Evolutionary conservation across 768 basidiomycete species (phyloP).

Genomic region (Suillus subalutaceus): DNA sequence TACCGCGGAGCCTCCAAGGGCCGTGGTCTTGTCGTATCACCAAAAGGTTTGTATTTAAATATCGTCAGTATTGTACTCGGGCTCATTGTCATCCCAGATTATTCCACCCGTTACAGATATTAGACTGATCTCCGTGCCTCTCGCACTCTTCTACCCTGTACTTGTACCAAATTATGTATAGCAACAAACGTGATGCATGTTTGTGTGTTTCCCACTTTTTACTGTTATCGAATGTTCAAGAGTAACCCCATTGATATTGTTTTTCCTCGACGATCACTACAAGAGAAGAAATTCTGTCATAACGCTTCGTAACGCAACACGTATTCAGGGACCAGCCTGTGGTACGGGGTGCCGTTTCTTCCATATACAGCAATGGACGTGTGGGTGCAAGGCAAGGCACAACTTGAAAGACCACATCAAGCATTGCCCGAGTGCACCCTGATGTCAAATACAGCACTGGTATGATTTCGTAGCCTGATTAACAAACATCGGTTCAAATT

Average conservation of each 20-base stretch:
- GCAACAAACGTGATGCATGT: not conserved
- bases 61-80: constrained; percentile 11
- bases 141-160: not conserved
- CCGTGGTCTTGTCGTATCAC: constrained; percentile 95
- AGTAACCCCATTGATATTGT: not conserved
- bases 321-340: not conserved
- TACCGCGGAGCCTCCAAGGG: constrained; percentile 98
- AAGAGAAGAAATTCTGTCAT: not conserved
- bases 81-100: constrained; percentile 48
- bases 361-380: not conserved
- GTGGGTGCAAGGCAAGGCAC: not conserved
- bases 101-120: constrained; percentile 82
- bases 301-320: not conserved
- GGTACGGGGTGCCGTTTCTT: not conserved
- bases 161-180: not conserved
- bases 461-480: not conserved
- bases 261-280: too few species aligned
- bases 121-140: constrained; percentile 28
- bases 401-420: not conserved
- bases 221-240: not conserved
- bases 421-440: not conserved
- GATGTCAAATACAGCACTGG: not conserved
- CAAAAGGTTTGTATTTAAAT: constrained; percentile 66
- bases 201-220: not conserved
- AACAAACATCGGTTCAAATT: not conserved